Base-by-base conservation (phyloP, 2,329 filamentous ascomycete genomes). In the Chrysoporthe austroafricana region DNA sequence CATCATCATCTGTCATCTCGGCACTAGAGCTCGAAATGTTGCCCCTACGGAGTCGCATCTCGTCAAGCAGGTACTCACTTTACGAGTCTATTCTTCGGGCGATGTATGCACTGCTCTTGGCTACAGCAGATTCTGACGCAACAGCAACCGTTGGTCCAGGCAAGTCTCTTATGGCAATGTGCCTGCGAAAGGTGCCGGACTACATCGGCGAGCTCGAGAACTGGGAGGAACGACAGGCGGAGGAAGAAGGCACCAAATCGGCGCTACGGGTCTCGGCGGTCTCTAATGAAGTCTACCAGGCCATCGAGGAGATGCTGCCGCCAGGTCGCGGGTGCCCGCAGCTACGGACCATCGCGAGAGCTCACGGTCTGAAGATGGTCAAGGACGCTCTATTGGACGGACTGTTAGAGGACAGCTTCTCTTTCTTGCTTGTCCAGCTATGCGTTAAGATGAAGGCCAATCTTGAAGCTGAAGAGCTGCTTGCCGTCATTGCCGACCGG, bases 141-240 rank as follows among this genome's bases (percentile, higher is more conserved):
- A 34, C 50, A 36, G 21, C 32, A 11, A 32, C 52, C 18, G 50
- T 7, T 34, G 1, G 42, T 4, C 14, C 6, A 42, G 70, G 59
- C 16, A 80, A 76, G 36, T 84, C 83, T 4, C 76, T 87, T 11
- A 69, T 86, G 21, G 79, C 80, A 26, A 82, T 84, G 79, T 84
- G 83, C 66, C 76, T 87, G 6, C 77, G 80, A 63, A 80, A 79
- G 68, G 76, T 87, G 16, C 84, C 84, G 1, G 76, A 77, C 18
- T 85, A 82, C 70, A 81, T 86, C 43, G 73, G 76, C 1, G 77
- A 79, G 43, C 79, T 85, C n/a, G 81, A 85, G 66, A 73, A 74
- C 1, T 78, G 78, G 76, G 79, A 83, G 63, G 73, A 74, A 42
- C 71, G 74, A 14, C 77, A 82, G 26, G 76, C 79, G 4, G 77